Evolutionary conservation across 257 asterid species (phyloP).

Genomic region (Nicotiana noctiflora): DNA sequence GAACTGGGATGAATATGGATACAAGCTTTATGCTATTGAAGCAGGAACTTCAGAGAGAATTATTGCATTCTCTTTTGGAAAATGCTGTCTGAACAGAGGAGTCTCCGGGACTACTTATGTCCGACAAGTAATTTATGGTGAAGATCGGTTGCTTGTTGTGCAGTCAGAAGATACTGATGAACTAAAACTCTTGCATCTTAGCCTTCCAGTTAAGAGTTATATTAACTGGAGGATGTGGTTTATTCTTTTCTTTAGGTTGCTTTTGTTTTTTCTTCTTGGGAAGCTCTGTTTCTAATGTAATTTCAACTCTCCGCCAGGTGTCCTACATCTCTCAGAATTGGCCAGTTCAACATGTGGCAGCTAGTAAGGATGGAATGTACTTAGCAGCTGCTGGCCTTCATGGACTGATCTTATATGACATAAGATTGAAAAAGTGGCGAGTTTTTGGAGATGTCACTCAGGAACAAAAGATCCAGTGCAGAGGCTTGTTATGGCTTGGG

Average conservation of each 20-base stretch:
- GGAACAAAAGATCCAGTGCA: conserved; percentile 96
- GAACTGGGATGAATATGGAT: conserved; percentile 99
- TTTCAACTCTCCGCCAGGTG: conserved; percentile 48
- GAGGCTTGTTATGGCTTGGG: conserved; percentile 96
- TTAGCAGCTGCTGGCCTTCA: conserved; percentile 96
- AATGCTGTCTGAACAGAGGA: conserved; percentile 96
- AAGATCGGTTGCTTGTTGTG: conserved; percentile 93
- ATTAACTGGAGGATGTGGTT: conserved; percentile 12
- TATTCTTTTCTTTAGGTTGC: conserved; percentile 9
- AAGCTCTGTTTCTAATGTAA: conserved; percentile 24
- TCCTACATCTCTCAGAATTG: conserved; percentile 97
- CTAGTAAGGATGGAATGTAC: conserved; percentile 98
- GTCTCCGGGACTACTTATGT: conserved; percentile 90
- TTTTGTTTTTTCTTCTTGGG: conserved; percentile 3
- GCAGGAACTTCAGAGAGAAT: conserved; percentile 86
- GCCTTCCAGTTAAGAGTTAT: conserved; percentile 83
- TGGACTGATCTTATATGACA: conserved; percentile 91
- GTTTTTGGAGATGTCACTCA: conserved; percentile 97
- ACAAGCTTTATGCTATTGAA: conserved; percentile 90
- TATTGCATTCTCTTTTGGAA: conserved; percentile 87
- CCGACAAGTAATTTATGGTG: conserved; percentile 96
- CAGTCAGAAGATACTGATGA: conserved; percentile 97
- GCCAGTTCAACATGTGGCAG: conserved; percentile 98
- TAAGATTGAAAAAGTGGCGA: conserved; percentile 87
- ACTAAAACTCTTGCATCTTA: conserved; percentile 87